A percentile compares a stretch with the other conserved stretches of the same genome.
phyloP scores from a whole-genome alignment of 2,329 filamentous ascomycete genomes.

The Phialocephala sp. region DNA sequence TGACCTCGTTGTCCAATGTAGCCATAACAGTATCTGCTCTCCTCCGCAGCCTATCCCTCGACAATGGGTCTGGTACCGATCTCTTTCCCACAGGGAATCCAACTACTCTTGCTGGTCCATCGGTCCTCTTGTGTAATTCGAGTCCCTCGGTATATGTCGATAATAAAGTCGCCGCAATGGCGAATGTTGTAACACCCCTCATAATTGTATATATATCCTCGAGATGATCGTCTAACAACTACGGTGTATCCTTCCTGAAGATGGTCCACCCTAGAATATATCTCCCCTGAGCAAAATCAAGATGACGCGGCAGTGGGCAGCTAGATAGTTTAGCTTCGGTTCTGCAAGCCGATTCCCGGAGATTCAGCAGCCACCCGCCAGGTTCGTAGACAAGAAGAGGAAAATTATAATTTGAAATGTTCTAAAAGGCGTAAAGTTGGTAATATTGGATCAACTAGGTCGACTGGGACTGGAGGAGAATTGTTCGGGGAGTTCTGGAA shows the following conservation, averaged over 20 bases:
- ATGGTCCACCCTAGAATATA: slow-evolving; percentile 9
- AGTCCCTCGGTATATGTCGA: slow-evolving; percentile 39
- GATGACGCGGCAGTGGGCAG: slow-evolving; percentile 30
- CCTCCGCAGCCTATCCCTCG: slow-evolving; percentile 46
- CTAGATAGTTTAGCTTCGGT: slow-evolving; percentile 24
- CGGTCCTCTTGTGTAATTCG: slow-evolving; percentile 36
- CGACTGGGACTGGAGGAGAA: not conserved
- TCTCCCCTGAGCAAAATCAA: slow-evolving; percentile 13
- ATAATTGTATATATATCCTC: slow-evolving; percentile 30
- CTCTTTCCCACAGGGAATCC: slow-evolving; percentile 40
- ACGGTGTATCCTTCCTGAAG: slow-evolving; percentile 8
- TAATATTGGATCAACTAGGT: not conserved
- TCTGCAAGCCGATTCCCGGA: slow-evolving; percentile 10
- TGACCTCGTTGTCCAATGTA: slow-evolving; percentile 62
- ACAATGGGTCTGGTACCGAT: slow-evolving; percentile 35
- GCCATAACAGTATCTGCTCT: slow-evolving; percentile 52
- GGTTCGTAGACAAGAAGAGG: not conserved
- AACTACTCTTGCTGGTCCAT: slow-evolving; percentile 40
- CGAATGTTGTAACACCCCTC: slow-evolving; percentile 37
- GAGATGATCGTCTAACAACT: not conserved
- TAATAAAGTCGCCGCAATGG: slow-evolving; percentile 37
- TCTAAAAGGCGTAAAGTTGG: not conserved
- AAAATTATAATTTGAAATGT: not conserved
- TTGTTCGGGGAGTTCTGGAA: not conserved
- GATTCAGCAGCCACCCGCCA: slow-evolving; percentile 8